A percentile compares a stretch with the other conserved stretches of the same genome.
phyloP scores from a whole-genome alignment of 768 basidiomycete genomes.

The Lentinula lateritia region DNA sequence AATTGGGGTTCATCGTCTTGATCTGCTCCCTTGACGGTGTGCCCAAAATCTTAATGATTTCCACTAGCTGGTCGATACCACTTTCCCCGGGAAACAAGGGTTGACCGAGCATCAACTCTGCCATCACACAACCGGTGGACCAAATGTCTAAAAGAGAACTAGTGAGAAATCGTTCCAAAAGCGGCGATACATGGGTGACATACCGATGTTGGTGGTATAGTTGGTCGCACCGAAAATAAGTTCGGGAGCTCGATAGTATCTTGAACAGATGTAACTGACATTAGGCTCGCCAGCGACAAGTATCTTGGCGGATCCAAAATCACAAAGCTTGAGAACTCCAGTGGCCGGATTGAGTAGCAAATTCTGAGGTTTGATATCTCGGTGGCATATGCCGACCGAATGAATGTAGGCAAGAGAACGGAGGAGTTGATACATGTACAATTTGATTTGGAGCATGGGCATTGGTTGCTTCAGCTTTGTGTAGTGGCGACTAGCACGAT shows the following conservation, averaged over 20 bases:
- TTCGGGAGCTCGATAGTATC: conserved; percentile 99
- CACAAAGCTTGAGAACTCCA: conserved; percentile 95
- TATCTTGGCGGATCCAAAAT: conserved; percentile 99
- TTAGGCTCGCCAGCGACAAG: conserved; percentile 97
- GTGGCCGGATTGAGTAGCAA: conserved; percentile 94
- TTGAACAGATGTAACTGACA: conserved; percentile 98
- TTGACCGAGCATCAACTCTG: conserved; percentile 98
- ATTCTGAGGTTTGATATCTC: conserved; percentile 99
- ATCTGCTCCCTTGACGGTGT: conserved; percentile 99
- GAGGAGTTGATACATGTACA: conserved; percentile 99
- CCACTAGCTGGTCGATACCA: conserved; percentile 98
- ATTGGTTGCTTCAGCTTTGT: conserved; percentile 99
- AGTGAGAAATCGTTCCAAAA: conserved; percentile 2
- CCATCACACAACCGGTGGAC: conserved; percentile 99
- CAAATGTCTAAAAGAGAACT: conserved; percentile 70
- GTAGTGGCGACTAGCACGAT: conserved; percentile 97
- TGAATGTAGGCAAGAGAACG: conserved; percentile 99
- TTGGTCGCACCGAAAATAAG: conserved; percentile 99
- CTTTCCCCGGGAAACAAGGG: conserved; percentile 98
- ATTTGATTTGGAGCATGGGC: conserved; percentile 99
- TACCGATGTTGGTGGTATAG: conserved; percentile 98
- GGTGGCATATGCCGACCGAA: conserved; percentile 98
- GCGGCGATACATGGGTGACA: conserved; percentile 1
- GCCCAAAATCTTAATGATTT: conserved; percentile 99
- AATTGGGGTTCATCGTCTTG: conserved; percentile 99